Conservation (phyloP, 352 stramenopile genomes). For the Thalassiosira mediterranea region DNA sequence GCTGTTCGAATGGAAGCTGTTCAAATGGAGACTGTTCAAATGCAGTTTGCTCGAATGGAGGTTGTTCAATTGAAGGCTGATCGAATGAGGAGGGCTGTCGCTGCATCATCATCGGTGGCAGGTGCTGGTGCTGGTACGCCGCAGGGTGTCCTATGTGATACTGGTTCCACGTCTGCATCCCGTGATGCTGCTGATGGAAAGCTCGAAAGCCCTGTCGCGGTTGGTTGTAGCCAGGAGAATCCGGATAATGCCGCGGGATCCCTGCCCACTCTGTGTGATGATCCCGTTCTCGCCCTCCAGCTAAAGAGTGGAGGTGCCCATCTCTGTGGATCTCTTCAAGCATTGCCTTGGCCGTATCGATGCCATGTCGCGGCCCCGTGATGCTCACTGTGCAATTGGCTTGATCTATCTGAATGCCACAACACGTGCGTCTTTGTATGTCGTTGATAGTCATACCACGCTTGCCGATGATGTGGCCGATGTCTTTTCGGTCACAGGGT, state of each 20-base stretch:
- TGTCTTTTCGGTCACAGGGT: conserved; percentile 75
- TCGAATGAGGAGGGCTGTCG: conserved; percentile 5
- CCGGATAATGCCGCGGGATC: background rate
- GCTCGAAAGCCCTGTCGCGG: conserved; percentile 41
- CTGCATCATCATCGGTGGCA: background rate
- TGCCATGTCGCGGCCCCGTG: conserved; percentile 62
- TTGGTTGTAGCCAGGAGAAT: conserved; percentile 18
- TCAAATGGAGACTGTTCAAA: too few relatives aligned
- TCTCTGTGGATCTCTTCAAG: conserved; percentile 83
- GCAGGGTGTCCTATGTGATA: conserved; percentile 30
- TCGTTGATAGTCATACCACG: conserved; percentile 84
- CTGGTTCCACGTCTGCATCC: conserved; percentile 37
- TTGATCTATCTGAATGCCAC: conserved; percentile 85
- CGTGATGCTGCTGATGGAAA: conserved; percentile 44
- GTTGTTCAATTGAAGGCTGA: too few relatives aligned
- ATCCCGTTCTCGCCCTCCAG: conserved; percentile 53
- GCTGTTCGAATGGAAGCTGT: too few relatives aligned
- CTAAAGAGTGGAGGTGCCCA: conserved; percentile 73
- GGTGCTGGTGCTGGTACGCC: conserved; percentile 8
- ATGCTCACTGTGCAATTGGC: conserved; percentile 81
- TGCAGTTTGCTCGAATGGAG: too few relatives aligned
- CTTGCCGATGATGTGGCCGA: conserved; percentile 81
- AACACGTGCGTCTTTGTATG: conserved; percentile 77
- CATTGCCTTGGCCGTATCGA: conserved; percentile 80
- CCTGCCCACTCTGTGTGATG: conserved; percentile 12